These are phyloP conservation scores for Ramularia endophylla DNA, from an alignment of 2,329 filamentous ascomycete species.

Conservation along the genomic window DNA sequence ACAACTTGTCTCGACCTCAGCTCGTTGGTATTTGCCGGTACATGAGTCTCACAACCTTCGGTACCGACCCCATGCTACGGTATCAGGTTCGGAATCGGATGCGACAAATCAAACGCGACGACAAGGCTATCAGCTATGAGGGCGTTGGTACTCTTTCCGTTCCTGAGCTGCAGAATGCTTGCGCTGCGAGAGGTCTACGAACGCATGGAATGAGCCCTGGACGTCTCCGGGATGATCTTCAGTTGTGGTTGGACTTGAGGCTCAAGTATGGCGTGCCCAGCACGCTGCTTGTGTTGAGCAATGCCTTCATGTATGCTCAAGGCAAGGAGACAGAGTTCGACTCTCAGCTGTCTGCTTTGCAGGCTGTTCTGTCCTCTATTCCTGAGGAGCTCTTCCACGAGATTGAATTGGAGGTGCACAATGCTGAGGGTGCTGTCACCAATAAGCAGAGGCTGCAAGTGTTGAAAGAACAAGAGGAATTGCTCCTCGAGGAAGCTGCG, in stretches of 20 bases:
- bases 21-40: slow-evolving; percentile 97
- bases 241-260: slow-evolving; percentile 90
- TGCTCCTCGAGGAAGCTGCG: slow-evolving; percentile 95
- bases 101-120: slow-evolving; percentile 98
- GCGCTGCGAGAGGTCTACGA: slow-evolving; percentile 83
- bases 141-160: slow-evolving; percentile 92
- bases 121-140: slow-evolving; percentile 88
- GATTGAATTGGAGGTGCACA: slow-evolving; percentile 97
- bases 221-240: slow-evolving; percentile 79
- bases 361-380: slow-evolving; percentile 86
- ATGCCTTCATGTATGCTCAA: slow-evolving; percentile 94
- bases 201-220: slow-evolving; percentile 89
- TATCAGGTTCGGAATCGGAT: slow-evolving; percentile 97
- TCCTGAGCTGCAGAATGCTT: slow-evolving; percentile 84
- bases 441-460: slow-evolving; percentile 99
- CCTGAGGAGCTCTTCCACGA: slow-evolving; percentile 99
- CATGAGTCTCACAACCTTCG: slow-evolving; percentile 96
- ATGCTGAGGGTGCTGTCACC: slow-evolving; percentile 90
- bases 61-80: slow-evolving; percentile 94
- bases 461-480: slow-evolving; percentile 94
- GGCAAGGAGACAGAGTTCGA: slow-evolving; percentile 77
- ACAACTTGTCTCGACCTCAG: slow-evolving; percentile 94
- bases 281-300: slow-evolving; percentile 89
- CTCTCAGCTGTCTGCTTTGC: slow-evolving; percentile 86
- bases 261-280: slow-evolving; percentile 94